A percentile compares a stretch with the other conserved stretches of the same genome.
These are phyloP conservation scores for Gossypium gossypioides DNA, from an alignment of 441 rosid species.

Conservation along the genomic window DNA sequence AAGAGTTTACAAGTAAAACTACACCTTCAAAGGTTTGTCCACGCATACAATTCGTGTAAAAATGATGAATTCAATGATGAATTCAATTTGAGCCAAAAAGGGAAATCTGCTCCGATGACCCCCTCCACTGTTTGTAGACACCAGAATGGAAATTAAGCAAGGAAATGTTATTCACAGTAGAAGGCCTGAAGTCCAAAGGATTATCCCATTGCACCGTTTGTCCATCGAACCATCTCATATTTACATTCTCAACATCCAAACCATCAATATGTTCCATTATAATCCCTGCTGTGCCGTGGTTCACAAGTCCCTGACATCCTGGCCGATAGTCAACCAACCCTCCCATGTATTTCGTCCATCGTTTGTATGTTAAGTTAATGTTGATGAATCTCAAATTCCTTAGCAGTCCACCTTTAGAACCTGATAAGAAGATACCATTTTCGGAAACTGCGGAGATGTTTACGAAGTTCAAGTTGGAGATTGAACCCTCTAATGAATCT, in stretches of 20 bases:
- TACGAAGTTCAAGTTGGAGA: constrained; percentile 50
- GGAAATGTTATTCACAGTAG: constrained; percentile 63
- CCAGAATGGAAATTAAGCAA: constrained; percentile 54
- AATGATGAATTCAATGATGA: not conserved
- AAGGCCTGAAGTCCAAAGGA: constrained; percentile 69
- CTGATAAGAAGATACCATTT: constrained; percentile 75
- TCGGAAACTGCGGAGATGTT: constrained; percentile 65
- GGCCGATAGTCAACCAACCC: constrained; percentile 79
- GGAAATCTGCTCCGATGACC: not conserved
- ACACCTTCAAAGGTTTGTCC: not conserved
- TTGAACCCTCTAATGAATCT: constrained; percentile 39
- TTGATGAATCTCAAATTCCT: constrained; percentile 55
- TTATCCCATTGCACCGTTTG: constrained; percentile 43
- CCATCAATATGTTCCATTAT: constrained; percentile 81
- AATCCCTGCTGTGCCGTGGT: constrained; percentile 64
- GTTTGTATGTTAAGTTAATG: constrained; percentile 46
- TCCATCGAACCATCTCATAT: constrained; percentile 51
- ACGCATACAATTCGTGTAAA: not conserved
- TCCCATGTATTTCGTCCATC: constrained; percentile 55
- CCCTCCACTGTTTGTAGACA: constrained; percentile 18
- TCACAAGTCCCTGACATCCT: constrained; percentile 68
- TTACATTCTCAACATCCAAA: constrained; percentile 56
- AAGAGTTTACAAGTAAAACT: not conserved
- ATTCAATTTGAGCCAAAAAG: not conserved
- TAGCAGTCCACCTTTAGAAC: constrained; percentile 50